These are phyloP conservation scores for Diaporthe citrichinensis DNA, from an alignment of 2,329 filamentous ascomycete species.

Conservation along the genomic window DNA sequence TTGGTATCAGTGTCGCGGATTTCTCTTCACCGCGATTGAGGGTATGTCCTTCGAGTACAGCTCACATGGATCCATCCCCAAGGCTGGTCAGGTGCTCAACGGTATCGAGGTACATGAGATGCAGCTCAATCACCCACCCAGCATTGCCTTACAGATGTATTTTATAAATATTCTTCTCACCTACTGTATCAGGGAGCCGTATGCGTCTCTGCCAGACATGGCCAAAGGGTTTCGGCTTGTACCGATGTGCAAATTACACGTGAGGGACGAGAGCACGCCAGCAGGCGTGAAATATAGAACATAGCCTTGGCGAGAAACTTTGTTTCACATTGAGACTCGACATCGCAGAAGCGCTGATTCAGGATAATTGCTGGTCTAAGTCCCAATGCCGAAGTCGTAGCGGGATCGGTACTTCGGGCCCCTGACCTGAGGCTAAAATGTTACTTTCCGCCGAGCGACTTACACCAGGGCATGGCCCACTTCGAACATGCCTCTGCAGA, in stretches of 20 bases:
- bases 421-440: conserved; percentile 44
- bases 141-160: too few species aligned
- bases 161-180: not conserved
- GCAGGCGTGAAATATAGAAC: not conserved
- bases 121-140: not conserved
- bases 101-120: not conserved
- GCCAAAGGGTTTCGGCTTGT: not conserved
- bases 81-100: too few species aligned
- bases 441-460: conserved; percentile 49
- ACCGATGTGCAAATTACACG: not conserved
- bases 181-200: not conserved
- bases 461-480: conserved; percentile 17
- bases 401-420: conserved; percentile 31
- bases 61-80: too few species aligned
- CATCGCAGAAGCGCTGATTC: conserved; percentile 2
- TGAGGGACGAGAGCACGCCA: not conserved
- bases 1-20: not conserved
- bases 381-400: conserved; percentile 19
- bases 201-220: not conserved
- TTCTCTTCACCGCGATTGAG: not conserved
- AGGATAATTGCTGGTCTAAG: not conserved
- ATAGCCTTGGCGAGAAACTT: conserved; percentile 2
- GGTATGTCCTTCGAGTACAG: too few species aligned
- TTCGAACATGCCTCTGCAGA: conserved; percentile 27
- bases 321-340: conserved; percentile 24